These are phyloP conservation scores for Piper betle DNA, from an alignment of 164 flowering plant genomes.

Conservation along the genomic window DNA sequence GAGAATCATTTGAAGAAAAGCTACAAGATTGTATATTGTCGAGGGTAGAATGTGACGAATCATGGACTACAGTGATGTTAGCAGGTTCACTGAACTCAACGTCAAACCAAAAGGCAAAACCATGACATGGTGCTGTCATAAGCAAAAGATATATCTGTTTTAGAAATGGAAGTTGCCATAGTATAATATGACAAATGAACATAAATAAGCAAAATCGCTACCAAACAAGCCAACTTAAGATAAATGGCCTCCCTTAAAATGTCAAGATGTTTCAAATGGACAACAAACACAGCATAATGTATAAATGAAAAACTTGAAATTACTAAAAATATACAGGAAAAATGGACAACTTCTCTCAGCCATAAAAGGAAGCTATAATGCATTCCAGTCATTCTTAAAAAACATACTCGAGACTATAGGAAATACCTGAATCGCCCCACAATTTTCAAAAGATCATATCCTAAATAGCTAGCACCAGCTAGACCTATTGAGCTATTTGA, in stretches of 20 bases:
- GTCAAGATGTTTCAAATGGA: too few relatives aligned
- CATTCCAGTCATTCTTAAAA: too few relatives aligned
- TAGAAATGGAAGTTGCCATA: background rate
- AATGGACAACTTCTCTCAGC: too few relatives aligned
- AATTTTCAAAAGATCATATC: background rate
- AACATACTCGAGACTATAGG: background rate
- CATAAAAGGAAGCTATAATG: too few relatives aligned
- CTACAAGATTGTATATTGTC: constrained; percentile 13
- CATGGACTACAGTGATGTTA: constrained; percentile 13
- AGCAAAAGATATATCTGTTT: background rate
- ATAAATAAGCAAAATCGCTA: background rate
- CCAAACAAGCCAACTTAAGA: too few relatives aligned
- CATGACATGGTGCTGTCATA: constrained; percentile 76
- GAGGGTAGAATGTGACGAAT: constrained; percentile 12
- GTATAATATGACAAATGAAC: background rate
- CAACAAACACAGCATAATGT: background rate
- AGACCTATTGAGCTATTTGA: background rate
- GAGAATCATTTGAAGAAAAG: constrained; percentile 18
- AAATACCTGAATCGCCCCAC: too few relatives aligned
- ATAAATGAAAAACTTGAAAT: background rate
- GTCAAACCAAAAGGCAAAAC: constrained; percentile 99
- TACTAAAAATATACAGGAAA: background rate
- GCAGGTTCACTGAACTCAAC: constrained; percentile 66
- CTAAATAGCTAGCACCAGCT: background rate
- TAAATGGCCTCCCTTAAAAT: too few relatives aligned